A percentile compares a stretch with the other conserved stretches of the same genome.
These are phyloP conservation scores for Entomortierella parvispora DNA, from an alignment of 192 early-diverging fungal genomes.

Conservation along the genomic window DNA sequence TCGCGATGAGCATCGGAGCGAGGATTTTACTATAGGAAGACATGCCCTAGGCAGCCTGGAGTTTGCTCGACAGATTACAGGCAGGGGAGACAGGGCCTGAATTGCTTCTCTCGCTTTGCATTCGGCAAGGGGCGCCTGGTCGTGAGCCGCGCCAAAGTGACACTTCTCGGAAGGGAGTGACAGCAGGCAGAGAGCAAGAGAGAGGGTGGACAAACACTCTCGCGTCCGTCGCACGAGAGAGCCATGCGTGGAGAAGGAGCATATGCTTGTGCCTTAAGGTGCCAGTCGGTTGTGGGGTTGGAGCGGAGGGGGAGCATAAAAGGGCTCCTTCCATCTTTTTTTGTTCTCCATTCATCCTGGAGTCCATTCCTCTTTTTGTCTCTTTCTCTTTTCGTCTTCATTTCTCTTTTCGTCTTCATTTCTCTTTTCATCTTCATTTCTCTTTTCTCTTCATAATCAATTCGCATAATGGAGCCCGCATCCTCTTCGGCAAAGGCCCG, in stretches of 20 bases:
- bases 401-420: slow-evolving; percentile 6
- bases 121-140: too few species aligned
- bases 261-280: not conserved
- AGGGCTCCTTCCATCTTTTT: not conserved
- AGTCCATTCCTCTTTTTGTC: not conserved
- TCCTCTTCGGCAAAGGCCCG: slow-evolving; percentile 43
- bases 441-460: not conserved
- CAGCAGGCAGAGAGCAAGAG: not conserved
- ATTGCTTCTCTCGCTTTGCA: not conserved
- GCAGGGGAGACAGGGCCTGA: too few species aligned
- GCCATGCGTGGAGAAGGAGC: not conserved
- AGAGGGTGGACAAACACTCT: not conserved
- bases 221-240: not conserved
- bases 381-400: not conserved
- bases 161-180: slow-evolving; percentile 43
- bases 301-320: not conserved
- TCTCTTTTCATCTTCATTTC: not conserved
- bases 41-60: too few species aligned
- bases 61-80: too few species aligned
- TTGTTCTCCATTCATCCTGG: not conserved
- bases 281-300: not conserved
- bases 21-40: too few species aligned
- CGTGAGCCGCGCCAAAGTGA: slow-evolving; percentile 41
- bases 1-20: too few species aligned
- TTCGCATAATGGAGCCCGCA: slow-evolving; percentile 26